Percentiles rank a stretch among this genome's conserved stretches.
Conservation (phyloP, 1,139 yeast genomes). For the Pichia terricola region DNA sequence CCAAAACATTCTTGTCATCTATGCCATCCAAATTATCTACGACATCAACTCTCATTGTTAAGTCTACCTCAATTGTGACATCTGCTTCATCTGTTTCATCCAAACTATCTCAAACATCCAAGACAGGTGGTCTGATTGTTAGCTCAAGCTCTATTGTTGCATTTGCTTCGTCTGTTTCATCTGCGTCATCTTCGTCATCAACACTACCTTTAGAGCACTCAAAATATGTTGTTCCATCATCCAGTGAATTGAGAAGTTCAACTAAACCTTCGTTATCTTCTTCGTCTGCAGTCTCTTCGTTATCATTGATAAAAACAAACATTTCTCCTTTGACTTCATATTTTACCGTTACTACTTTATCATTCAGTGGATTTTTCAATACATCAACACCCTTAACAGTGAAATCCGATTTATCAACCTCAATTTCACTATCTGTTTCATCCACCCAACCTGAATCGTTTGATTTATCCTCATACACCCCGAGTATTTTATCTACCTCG, state of each 20-base stretch:
- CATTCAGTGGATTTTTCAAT: background rate
- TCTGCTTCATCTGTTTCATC: slow-evolving; percentile 1
- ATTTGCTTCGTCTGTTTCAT: background rate
- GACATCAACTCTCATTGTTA: background rate
- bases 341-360: background rate
- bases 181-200: background rate
- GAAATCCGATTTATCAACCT: background rate
- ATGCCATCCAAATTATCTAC: background rate
- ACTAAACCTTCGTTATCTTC: background rate
- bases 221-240: background rate
- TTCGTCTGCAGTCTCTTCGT: background rate
- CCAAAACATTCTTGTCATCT: background rate
- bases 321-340: background rate
- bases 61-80: background rate
- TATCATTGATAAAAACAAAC: background rate
- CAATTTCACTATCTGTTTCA: background rate
- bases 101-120: too few species aligned
- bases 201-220: background rate
- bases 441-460: background rate
- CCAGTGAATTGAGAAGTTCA: background rate
- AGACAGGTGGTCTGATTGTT: too few species aligned
- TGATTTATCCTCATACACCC: background rate
- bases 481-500: too few species aligned
- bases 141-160: too few species aligned
- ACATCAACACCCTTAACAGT: background rate